A percentile compares a stretch with the other conserved stretches of the same genome.
These are phyloP conservation scores for Angomonas ambiguus DNA, from an alignment of 208 protist species.

Conservation along the genomic window DNA sequence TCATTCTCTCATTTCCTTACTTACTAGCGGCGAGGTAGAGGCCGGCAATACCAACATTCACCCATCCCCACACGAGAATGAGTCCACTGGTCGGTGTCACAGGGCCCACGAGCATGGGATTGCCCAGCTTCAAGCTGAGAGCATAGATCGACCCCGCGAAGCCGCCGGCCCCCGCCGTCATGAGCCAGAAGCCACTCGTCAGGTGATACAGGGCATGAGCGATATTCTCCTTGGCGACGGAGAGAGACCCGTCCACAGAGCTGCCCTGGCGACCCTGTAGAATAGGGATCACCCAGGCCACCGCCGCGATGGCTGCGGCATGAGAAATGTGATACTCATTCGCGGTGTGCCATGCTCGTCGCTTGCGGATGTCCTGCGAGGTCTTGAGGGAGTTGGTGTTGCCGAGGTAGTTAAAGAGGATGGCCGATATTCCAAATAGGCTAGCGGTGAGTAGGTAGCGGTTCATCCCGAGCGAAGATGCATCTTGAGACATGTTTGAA, in stretches of 20 bases:
- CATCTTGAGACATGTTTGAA: slow-evolving; percentile 1
- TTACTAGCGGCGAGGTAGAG: slow-evolving; percentile 21
- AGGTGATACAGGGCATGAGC: slow-evolving; percentile 25
- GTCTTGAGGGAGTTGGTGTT: slow-evolving; percentile 32
- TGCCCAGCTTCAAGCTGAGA: slow-evolving; percentile 28
- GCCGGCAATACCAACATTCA: slow-evolving; percentile 45
- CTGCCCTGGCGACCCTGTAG: not conserved
- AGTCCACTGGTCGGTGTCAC: slow-evolving; percentile 63
- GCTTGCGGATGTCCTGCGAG: slow-evolving; percentile 26
- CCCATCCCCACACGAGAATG: slow-evolving; percentile 63
- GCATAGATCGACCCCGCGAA: slow-evolving; percentile 74
- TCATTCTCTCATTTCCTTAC: not conserved
- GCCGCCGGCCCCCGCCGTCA: slow-evolving; percentile 37
- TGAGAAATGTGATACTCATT: slow-evolving; percentile 48
- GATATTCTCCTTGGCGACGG: slow-evolving; percentile 14
- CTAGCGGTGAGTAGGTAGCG: slow-evolving; percentile 5
- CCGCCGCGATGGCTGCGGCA: slow-evolving; percentile 30
- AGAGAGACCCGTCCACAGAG: not conserved
- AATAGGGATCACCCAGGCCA: slow-evolving; percentile 24
- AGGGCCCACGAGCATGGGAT: slow-evolving; percentile 42
- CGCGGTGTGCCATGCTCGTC: slow-evolving; percentile 43
- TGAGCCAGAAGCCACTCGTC: slow-evolving; percentile 43
- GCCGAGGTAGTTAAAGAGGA: slow-evolving; percentile 30
- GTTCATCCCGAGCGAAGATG: not conserved
- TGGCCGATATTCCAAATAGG: slow-evolving; percentile 14